Evolutionary conservation across 2,329 filamentous ascomycete species (phyloP).

Genomic region (Ceratocystis ficicola): DNA sequence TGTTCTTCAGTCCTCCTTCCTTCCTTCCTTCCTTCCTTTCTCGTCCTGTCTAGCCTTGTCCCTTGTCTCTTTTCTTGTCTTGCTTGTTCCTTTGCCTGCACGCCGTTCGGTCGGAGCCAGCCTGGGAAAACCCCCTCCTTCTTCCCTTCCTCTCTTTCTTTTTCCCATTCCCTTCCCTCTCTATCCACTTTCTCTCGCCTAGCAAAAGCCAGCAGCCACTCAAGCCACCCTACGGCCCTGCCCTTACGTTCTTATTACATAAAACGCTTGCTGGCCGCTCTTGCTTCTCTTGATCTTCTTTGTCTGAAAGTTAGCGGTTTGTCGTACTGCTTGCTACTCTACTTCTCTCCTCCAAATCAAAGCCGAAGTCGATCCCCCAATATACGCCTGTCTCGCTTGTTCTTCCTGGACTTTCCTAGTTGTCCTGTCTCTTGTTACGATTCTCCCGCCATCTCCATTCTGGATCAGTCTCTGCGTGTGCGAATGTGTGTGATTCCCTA

Average conservation of each 20-base stretch:
- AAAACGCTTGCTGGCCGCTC: slow-evolving; percentile 22
- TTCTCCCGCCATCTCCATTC: not conserved
- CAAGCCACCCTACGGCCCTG: slow-evolving; percentile 9
- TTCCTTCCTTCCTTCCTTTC: not conserved
- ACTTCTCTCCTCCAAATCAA: too few species aligned
- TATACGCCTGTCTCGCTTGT: not conserved
- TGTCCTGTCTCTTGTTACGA: not conserved
- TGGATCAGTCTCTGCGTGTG: too few species aligned
- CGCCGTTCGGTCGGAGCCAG: not conserved
- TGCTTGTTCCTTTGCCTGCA: not conserved
- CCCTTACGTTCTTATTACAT: slow-evolving; percentile 24
- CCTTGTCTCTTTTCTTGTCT: not conserved
- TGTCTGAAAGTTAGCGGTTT: not conserved
- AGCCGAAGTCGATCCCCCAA: too few species aligned
- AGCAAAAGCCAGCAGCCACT: not conserved
- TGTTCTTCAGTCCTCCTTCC: slow-evolving; percentile 1
- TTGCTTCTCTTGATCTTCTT: slow-evolving; percentile 4
- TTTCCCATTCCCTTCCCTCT: too few species aligned
- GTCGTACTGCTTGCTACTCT: not conserved
- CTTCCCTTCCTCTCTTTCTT: too few species aligned
- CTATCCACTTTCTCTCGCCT: not conserved
- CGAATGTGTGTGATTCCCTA: slow-evolving; percentile 12
- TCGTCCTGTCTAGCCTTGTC: not conserved
- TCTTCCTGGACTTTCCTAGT: not conserved
- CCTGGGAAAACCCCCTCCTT: not conserved